Evolutionary conservation across 352 stramenopile genomes (phyloP).

Genomic region (Paralagenidium karlingii): DNA sequence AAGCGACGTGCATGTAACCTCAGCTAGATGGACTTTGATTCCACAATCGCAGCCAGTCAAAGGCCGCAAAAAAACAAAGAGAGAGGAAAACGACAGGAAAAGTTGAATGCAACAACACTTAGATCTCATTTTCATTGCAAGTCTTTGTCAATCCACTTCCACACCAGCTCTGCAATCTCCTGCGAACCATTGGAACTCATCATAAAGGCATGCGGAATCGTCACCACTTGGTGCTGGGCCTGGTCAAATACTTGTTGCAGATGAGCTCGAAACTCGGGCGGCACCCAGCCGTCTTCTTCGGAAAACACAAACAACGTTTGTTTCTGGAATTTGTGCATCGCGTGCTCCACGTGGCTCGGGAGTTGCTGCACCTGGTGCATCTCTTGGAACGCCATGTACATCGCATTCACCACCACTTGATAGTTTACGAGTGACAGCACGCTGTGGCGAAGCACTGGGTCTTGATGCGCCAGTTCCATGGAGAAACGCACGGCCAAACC

Average conservation of each 20-base stretch:
- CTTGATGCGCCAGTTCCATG: conserved; percentile 13
- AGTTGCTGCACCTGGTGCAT: conserved; percentile 36
- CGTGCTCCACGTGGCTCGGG: conserved; percentile 13
- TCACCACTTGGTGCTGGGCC: conserved; percentile 29
- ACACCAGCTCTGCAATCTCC: conserved; percentile 53
- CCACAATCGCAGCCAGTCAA: too few species aligned
- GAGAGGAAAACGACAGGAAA: too few species aligned
- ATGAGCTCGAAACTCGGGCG: conserved; percentile 35
- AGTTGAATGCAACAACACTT: too few species aligned
- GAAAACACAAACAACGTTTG: conserved; percentile 61
- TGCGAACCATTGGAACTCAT: conserved; percentile 44
- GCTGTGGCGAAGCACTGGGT: conserved; percentile 28
- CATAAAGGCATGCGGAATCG: conserved; percentile 66
- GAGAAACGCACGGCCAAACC: conserved; percentile 27
- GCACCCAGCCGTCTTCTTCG: conserved; percentile 51
- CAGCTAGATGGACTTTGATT: too few species aligned
- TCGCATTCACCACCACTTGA: conserved; percentile 41
- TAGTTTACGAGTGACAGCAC: conserved; percentile 38
- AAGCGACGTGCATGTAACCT: too few species aligned
- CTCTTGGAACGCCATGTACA: conserved; percentile 55
- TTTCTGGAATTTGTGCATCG: conserved; percentile 45
- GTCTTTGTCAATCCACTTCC: conserved; percentile 31
- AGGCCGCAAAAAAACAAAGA: too few species aligned
- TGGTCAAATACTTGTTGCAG: conserved; percentile 34
- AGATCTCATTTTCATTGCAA: too few species aligned